Evolutionary conservation across 352 stramenopile genomes (phyloP).

Genomic region (Phytophthora melonis): DNA sequence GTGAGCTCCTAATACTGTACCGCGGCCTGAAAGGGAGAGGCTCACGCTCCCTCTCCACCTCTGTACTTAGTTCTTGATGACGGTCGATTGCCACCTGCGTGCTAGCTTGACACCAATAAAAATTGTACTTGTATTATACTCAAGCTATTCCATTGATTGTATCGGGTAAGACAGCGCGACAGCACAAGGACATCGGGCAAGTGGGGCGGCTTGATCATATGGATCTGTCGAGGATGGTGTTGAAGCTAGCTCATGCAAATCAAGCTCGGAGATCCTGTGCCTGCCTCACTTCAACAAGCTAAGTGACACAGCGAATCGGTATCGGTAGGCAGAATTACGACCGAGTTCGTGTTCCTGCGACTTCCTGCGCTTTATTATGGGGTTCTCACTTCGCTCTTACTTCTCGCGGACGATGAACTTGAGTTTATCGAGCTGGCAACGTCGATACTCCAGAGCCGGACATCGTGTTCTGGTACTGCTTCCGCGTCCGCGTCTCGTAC

Average conservation of each 20-base stretch:
- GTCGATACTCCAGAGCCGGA: constrained; percentile 28
- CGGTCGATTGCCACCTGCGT: not conserved
- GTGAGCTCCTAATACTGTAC: not conserved
- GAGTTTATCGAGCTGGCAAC: constrained; percentile 24
- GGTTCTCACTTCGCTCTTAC: constrained; percentile 6
- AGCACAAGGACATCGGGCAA: not conserved
- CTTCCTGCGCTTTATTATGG: constrained; percentile 2
- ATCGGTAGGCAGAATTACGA: not conserved
- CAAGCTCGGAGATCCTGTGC: constrained; percentile 2
- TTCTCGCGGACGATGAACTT: constrained; percentile 15
- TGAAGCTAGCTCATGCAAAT: not conserved
- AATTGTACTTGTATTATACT: not conserved
- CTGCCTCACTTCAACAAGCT: constrained; percentile 16
- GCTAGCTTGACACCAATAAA: not conserved
- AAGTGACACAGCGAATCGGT: not conserved
- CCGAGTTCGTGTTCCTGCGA: too few species aligned
- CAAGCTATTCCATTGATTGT: not conserved
- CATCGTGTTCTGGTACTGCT: constrained; percentile 20
- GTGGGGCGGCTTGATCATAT: not conserved
- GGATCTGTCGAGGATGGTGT: not conserved
- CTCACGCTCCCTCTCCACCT: not conserved
- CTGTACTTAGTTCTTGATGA: not conserved
- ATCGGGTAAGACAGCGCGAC: constrained; percentile 2
- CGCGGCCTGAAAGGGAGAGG: not conserved
- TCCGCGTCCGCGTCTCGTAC: constrained; percentile 27